Conservation (phyloP, 371 early-diverging fungal genomes). For the Mucor lusitanicus region DNA sequence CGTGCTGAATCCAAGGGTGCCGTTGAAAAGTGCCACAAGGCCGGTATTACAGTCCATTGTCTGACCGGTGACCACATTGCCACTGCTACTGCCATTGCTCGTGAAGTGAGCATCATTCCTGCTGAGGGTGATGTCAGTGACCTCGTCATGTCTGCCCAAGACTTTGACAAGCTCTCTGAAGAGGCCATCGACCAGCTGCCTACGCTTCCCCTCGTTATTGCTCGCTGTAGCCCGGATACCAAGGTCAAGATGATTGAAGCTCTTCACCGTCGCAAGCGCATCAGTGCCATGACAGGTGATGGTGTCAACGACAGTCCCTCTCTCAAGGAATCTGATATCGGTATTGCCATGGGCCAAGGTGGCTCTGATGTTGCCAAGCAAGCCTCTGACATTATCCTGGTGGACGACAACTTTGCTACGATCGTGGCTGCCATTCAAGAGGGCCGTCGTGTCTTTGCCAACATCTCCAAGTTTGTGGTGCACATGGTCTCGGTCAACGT, state of each 20-base stretch:
- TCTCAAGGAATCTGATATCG: slow-evolving; percentile 89
- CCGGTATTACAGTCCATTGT: slow-evolving; percentile 95
- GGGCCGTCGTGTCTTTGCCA: slow-evolving; percentile 87
- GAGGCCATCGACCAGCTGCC: slow-evolving; percentile 75
- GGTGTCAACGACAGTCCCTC: slow-evolving; percentile 94
- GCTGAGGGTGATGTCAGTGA: slow-evolving; percentile 34
- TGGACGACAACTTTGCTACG: slow-evolving; percentile 89
- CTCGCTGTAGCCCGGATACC: slow-evolving; percentile 94
- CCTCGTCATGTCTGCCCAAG: slow-evolving; percentile 82
- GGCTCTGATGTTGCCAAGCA: slow-evolving; percentile 94
- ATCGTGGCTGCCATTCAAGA: slow-evolving; percentile 83
- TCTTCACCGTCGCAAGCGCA: slow-evolving; percentile 76
- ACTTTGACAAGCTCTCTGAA: slow-evolving; percentile 83
- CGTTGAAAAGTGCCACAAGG: slow-evolving; percentile 83
- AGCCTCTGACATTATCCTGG: slow-evolving; percentile 88
- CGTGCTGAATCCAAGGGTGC: slow-evolving; percentile 75
- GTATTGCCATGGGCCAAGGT: slow-evolving; percentile 90
- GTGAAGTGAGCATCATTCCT: slow-evolving; percentile 86
- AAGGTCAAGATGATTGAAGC: slow-evolving; percentile 97
- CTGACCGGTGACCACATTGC: slow-evolving; percentile 94
- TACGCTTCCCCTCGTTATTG: slow-evolving; percentile 90
- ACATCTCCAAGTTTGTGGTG: slow-evolving; percentile 90
- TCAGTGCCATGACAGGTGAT: slow-evolving; percentile 86
- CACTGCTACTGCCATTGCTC: slow-evolving; percentile 94
- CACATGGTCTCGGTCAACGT: slow-evolving; percentile 90